Percentiles rank a stretch among this genome's conserved stretches.
Conservation (phyloP, 495 filamentous ascomycete species). For the Trichoderma gamsii region DNA sequence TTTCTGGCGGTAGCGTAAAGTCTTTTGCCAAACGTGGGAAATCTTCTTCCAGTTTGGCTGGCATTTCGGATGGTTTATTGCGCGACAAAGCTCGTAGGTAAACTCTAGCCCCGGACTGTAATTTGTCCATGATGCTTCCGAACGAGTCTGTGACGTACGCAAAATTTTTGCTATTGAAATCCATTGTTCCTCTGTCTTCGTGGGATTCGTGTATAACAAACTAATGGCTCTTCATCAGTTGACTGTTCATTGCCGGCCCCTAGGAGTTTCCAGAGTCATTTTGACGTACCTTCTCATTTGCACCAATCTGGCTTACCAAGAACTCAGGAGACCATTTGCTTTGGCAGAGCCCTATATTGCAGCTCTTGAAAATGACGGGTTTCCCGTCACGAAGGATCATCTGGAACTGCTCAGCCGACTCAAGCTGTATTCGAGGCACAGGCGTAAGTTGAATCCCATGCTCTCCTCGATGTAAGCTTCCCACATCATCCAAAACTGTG, state of each 20-base stretch:
- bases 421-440: constrained; percentile 47
- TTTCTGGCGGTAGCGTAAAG: constrained; percentile 60
- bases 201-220: constrained; percentile 65
- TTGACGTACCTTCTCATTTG: constrained; percentile 52
- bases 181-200: constrained; percentile 57
- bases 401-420: constrained; percentile 45
- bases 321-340: constrained; percentile 63
- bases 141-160: constrained; percentile 64
- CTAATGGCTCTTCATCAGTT: constrained; percentile 32
- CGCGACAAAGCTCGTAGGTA: constrained; percentile 73
- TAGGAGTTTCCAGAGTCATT: not conserved
- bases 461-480: not conserved
- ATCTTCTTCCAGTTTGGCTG: constrained; percentile 61
- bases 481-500: not conserved
- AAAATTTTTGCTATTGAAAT: constrained; percentile 80
- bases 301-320: constrained; percentile 58
- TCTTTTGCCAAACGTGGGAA: constrained; percentile 64
- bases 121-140: constrained; percentile 58
- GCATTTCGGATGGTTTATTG: constrained; percentile 58
- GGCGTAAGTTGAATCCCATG: constrained; percentile 19
- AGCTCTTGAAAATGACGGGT: constrained; percentile 59
- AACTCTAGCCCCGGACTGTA: constrained; percentile 52
- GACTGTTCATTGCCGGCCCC: not conserved
- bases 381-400: constrained; percentile 49
- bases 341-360: constrained; percentile 62